phyloP scores from a whole-genome alignment of 2,329 filamentous ascomycete species.

The Orbilia oligospora region DNA sequence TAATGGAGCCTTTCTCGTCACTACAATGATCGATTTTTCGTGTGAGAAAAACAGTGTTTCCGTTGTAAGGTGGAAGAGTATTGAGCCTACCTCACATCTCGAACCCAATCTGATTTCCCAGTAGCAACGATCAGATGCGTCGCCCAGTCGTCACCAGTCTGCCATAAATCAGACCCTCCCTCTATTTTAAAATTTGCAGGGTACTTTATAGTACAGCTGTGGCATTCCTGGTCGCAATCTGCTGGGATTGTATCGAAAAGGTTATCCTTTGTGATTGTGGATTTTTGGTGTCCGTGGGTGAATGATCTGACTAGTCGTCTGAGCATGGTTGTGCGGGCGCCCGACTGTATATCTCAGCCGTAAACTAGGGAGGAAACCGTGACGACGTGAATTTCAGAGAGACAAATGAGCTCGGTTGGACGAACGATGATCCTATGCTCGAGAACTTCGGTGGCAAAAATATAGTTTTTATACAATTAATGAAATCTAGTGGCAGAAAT shows the following conservation, averaged over 20 bases:
- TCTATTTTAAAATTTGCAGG: conserved; percentile 82
- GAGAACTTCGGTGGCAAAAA: conserved; percentile 15
- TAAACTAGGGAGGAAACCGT: conserved; percentile 11
- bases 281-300: conserved; percentile 32
- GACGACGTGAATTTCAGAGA: conserved; percentile 3
- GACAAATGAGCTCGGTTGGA: neutral
- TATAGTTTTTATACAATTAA: neutral
- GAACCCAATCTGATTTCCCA: conserved; percentile 95
- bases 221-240: conserved; percentile 89
- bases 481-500: neutral
- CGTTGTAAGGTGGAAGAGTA: neutral
- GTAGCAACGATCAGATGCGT: conserved; percentile 93
- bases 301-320: conserved; percentile 42
- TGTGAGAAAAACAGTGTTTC: neutral
- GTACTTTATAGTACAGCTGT: conserved; percentile 83
- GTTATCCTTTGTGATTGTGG: conserved; percentile 50
- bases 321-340: conserved; percentile 36
- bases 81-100: conserved; percentile 75
- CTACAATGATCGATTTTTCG: conserved; percentile 17
- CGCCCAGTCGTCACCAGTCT: conserved; percentile 66
- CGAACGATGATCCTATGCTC: neutral
- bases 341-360: conserved; percentile 7
- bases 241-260: conserved; percentile 56
- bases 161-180: conserved; percentile 79
- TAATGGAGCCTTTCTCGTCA: conserved; percentile 87